These are phyloP conservation scores for Heritiera littoralis DNA, from an alignment of 345 rosid genomes.

Conservation along the genomic window DNA sequence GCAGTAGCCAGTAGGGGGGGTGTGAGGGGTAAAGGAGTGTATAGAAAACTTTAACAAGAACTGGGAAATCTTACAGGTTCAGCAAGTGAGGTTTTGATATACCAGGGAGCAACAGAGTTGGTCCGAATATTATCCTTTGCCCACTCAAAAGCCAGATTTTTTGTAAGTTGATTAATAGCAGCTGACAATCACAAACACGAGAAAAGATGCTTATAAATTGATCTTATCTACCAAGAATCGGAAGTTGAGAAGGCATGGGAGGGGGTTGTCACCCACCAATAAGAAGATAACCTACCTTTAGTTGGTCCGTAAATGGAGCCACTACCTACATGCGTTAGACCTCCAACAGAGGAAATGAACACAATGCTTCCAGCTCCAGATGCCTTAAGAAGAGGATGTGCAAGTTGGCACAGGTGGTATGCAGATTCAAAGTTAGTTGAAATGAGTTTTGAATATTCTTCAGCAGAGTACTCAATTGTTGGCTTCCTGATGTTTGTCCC, in stretches of 20 bases:
- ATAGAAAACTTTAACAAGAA: neutral
- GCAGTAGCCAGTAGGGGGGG: neutral
- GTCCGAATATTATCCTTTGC: conserved; percentile 85
- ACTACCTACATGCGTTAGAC: conserved; percentile 41
- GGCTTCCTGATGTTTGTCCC: conserved; percentile 88
- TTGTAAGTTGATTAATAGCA: conserved; percentile 83
- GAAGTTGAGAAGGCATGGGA: neutral
- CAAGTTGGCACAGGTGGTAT: conserved; percentile 75
- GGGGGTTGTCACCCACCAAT: neutral
- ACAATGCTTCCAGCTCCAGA: conserved; percentile 80
- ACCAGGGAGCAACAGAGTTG: conserved; percentile 87
- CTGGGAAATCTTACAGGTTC: conserved; percentile 47
- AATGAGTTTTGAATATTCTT: conserved; percentile 61
- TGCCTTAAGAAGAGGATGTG: conserved; percentile 82
- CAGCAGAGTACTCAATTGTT: conserved; percentile 63
- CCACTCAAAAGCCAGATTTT: conserved; percentile 89
- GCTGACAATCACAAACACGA: conserved; percentile 37
- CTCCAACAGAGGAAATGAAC: conserved; percentile 82
- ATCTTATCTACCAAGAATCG: neutral
- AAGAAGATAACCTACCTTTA: conserved; percentile 53
- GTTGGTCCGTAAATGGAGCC: conserved; percentile 73
- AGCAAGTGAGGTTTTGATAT: conserved; percentile 73
- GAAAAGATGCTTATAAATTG: neutral
- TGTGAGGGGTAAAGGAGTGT: too few species aligned
- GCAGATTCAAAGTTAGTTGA: conserved; percentile 74